phyloP scores from a whole-genome alignment of 179 eudicot genomes.

The Camellia oleifera region DNA sequence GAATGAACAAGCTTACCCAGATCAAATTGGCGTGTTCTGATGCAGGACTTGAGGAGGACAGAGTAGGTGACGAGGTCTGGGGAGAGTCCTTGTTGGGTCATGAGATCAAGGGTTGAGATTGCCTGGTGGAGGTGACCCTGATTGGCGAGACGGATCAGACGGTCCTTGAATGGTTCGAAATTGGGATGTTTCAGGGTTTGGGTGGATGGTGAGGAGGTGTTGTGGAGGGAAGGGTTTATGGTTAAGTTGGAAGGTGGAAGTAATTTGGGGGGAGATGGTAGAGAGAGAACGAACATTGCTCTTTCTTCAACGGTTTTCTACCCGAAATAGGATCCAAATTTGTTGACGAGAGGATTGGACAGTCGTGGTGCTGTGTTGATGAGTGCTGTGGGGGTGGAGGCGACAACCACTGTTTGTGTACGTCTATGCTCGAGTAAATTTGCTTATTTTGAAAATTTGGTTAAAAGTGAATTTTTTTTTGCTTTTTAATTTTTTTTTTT shows the following conservation, averaged over 20 bases:
- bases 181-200: conserved; percentile 22
- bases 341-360: too few species aligned
- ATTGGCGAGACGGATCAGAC: conserved; percentile 42
- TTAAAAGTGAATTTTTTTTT: too few species aligned
- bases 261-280: conserved; percentile 33
- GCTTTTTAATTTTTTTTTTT: too few species aligned
- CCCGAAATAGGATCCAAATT: too few species aligned
- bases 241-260: conserved; percentile 10
- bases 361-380: too few species aligned
- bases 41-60: conserved; percentile 53
- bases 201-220: neutral
- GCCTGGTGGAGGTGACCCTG: conserved; percentile 36
- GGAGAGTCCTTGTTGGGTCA: conserved; percentile 34
- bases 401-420: too few species aligned
- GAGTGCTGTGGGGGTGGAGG: too few species aligned
- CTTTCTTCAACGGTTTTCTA: neutral
- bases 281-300: conserved; percentile 34
- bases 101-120: conserved; percentile 51
- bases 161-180: conserved; percentile 38
- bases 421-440: too few species aligned
- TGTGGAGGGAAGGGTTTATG: conserved; percentile 23
- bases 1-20: conserved; percentile 46
- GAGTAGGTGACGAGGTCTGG: conserved; percentile 52
- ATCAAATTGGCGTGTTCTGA: conserved; percentile 43
- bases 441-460: too few species aligned